Evolutionary conservation across 306 rosid genomes (phyloP), one percentile per base, ranked within the genome.

Genomic region (Vigna trinervia): DNA sequence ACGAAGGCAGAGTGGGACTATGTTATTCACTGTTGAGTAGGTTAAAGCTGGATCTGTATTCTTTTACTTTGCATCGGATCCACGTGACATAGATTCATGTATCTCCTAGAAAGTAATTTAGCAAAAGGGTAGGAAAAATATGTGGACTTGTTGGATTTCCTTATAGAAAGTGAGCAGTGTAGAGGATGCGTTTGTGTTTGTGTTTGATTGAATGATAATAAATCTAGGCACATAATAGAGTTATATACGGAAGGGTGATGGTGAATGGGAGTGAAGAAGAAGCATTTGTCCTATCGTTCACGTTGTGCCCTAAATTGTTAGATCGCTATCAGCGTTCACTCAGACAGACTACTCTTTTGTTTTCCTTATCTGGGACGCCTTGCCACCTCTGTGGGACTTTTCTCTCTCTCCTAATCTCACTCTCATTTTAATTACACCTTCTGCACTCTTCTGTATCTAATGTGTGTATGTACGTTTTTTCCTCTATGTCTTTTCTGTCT

Each of bases 291-390:
- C 80, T 63, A 56, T 26, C 57, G 52, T 23, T 15, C 71, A 19
- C 58, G 56, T 71, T 41, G 80, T 82, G 80, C 26, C 66, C 62
- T 69, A 45, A 62, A 34, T 34, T 80, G 91, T 80, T 78, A 61
- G 80, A 87, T 90, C 90, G 78, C 89, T 90, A 82, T 88, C 92
- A 84, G 69, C 73, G 66, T 84, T 88, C 86, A 82, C 81, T 75
- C 38, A 83, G 76, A 84, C 85, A 85, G 82, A 80, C 85, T n/a
- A 69, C 86, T 82, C 74, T 68, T 80, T 78, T 62, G 82, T 85
- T 82, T 88, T 78, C 88, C 87, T 88, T 86, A 81, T 81, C 78
- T 71, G 73, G 84, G 77, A 68, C 72, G 51, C 12, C 63, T 57
- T 38, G 43, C 74, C 5, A 17, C 68, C 67, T 54, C 76, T 65